phyloP scores from a whole-genome alignment of 2,329 filamentous ascomycete genomes.

The Hysterium pulicare region DNA sequence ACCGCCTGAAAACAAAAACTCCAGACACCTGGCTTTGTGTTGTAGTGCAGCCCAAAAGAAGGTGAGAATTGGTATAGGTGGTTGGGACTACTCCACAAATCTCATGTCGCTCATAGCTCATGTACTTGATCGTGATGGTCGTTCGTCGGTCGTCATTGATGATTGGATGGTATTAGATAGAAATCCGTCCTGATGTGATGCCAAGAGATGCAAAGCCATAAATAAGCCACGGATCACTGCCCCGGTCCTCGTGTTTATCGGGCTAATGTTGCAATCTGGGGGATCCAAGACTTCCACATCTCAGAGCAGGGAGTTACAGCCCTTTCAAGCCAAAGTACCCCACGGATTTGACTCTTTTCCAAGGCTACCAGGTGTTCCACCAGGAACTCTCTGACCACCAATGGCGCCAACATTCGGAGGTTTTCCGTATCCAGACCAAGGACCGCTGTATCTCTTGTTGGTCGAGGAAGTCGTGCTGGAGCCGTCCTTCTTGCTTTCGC shows the following conservation, averaged over 20 bases:
- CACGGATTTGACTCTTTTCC: neutral
- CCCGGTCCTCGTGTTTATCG: neutral
- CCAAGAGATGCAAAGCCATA: no score
- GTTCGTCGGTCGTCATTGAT: no score
- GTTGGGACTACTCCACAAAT: no score
- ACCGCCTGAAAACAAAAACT: neutral
- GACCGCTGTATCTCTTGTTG: conserved; percentile 35
- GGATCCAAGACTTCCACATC: neutral
- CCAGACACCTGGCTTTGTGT: neutral
- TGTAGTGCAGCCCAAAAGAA: neutral
- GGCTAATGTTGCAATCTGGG: neutral
- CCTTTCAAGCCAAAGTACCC: neutral
- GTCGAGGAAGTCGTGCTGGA: conserved; percentile 26
- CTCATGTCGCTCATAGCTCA: neutral
- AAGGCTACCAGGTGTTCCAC: neutral
- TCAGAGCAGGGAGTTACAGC: neutral
- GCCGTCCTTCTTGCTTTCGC: conserved; percentile 29
- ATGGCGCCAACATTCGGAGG: conserved; percentile 32
- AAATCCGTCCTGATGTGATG: no score
- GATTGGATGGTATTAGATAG: no score
- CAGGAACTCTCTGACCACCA: conserved; percentile 23
- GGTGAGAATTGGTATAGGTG: neutral
- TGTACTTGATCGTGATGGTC: neutral
- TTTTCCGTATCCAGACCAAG: conserved; percentile 36
- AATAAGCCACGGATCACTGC: neutral